Evolutionary conservation across 305 asterid species (phyloP).

Genomic region (Fraxinus floribunda): DNA sequence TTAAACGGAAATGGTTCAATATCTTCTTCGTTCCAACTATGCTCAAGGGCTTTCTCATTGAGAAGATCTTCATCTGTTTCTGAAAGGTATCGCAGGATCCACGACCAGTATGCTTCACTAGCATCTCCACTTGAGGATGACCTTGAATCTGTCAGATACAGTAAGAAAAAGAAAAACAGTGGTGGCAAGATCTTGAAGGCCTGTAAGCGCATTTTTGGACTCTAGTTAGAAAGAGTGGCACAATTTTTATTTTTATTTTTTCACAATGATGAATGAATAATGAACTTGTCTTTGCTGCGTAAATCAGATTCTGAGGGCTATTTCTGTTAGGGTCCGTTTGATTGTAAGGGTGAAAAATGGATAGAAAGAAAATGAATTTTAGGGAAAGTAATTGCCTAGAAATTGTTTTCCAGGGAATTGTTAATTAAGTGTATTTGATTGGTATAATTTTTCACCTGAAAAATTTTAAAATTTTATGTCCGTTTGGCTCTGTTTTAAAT

Average conservation of each 20-base stretch:
- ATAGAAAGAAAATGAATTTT: no score
- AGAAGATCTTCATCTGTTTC: constrained; percentile 51
- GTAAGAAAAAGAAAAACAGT: constrained; percentile 20
- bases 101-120: constrained; percentile 33
- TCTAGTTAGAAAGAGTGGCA: constrained; percentile 3
- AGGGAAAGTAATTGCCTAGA: no score
- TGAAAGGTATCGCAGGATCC: constrained; percentile 48
- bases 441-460: no score
- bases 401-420: no score
- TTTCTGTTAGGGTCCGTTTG: neutral
- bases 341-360: no score
- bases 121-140: constrained; percentile 7
- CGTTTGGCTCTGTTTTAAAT: no score
- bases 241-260: neutral
- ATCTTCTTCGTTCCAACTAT: constrained; percentile 25
- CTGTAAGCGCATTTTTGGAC: constrained; percentile 46
- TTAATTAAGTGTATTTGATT: no score
- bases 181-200: constrained; percentile 39
- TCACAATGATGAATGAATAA: neutral
- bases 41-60: constrained; percentile 32
- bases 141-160: neutral
- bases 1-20: constrained; percentile 32
- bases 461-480: no score
- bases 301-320: neutral
- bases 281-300: neutral